Evolutionary conservation across 2,329 filamentous ascomycete genomes (phyloP).

Genomic region (Cercospora sojina): DNA sequence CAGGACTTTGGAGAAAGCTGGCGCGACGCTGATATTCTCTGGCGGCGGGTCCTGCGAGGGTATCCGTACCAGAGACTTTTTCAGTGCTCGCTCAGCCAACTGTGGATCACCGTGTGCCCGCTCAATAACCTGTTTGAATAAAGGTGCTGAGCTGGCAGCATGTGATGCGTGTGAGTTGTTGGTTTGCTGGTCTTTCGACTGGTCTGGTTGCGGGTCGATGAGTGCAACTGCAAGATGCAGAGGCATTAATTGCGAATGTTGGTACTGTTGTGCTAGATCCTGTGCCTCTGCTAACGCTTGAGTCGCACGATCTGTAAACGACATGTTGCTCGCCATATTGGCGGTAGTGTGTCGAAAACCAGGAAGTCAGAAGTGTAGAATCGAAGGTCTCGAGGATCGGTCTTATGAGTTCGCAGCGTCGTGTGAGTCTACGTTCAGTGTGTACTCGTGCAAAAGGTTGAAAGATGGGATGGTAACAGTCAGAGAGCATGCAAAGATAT

Average conservation of each 20-base stretch:
- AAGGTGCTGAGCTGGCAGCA: conserved; percentile 62
- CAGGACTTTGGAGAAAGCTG: conserved; percentile 77
- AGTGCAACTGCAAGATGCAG: conserved; percentile 84
- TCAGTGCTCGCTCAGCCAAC: conserved; percentile 80
- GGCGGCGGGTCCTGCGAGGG: conserved; percentile 94
- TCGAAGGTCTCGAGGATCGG: conserved; percentile 10
- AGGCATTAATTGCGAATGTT: conserved; percentile 85
- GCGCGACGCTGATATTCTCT: conserved; percentile 79
- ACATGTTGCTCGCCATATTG: conserved; percentile 73
- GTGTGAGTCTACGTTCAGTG: not conserved
- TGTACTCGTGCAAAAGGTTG: not conserved
- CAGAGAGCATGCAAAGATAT: conserved; percentile 11
- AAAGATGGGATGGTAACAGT: not conserved
- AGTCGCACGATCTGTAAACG: conserved; percentile 91
- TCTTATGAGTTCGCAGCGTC: conserved; percentile 15
- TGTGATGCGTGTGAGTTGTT: conserved; percentile 62
- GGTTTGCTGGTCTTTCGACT: conserved; percentile 74
- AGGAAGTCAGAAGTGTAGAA: conserved; percentile 12
- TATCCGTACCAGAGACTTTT: conserved; percentile 85
- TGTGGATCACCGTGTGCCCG: conserved; percentile 91
- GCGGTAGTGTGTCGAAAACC: conserved; percentile 16
- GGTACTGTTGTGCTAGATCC: conserved; percentile 81
- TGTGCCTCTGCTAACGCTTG: conserved; percentile 88
- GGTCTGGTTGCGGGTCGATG: conserved; percentile 70
- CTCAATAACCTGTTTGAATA: conserved; percentile 93